phyloP scores from a whole-genome alignment of 73 alveolate species.

The Tetrahymena elliotti region DNA sequence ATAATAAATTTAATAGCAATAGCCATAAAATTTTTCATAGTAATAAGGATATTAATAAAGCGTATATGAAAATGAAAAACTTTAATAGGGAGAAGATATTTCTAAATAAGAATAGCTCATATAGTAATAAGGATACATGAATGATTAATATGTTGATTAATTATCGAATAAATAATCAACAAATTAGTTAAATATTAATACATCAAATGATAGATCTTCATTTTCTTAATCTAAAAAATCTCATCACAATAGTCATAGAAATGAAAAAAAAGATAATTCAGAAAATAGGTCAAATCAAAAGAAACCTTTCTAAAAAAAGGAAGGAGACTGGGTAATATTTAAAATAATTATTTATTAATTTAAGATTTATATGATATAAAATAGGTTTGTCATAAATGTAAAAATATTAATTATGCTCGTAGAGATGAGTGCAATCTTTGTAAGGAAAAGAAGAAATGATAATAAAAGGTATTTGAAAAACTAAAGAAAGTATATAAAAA shows the following conservation, averaged over 20 bases:
- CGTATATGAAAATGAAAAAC: background rate
- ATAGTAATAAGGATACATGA: too few species aligned
- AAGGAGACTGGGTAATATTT: background rate
- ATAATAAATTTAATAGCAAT: background rate
- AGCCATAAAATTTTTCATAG: background rate
- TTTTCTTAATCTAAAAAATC: background rate
- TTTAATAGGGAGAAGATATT: background rate
- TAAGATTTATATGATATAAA: background rate
- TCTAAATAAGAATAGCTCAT: background rate
- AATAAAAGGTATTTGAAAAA: background rate
- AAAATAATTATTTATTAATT: background rate
- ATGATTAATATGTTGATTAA: background rate
- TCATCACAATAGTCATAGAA: background rate
- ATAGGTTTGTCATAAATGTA: background rate
- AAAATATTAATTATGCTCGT: background rate
- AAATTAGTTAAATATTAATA: background rate
- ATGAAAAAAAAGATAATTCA: background rate
- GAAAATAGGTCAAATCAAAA: background rate
- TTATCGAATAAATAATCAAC: background rate
- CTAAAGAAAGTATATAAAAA: background rate
- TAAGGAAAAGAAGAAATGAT: background rate
- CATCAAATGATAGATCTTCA: background rate
- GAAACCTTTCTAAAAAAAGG: background rate
- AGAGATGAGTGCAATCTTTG: background rate
- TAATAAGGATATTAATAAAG: background rate